Conservation (phyloP, 495 filamentous ascomycete species). For the Aspergillus leporis region DNA sequence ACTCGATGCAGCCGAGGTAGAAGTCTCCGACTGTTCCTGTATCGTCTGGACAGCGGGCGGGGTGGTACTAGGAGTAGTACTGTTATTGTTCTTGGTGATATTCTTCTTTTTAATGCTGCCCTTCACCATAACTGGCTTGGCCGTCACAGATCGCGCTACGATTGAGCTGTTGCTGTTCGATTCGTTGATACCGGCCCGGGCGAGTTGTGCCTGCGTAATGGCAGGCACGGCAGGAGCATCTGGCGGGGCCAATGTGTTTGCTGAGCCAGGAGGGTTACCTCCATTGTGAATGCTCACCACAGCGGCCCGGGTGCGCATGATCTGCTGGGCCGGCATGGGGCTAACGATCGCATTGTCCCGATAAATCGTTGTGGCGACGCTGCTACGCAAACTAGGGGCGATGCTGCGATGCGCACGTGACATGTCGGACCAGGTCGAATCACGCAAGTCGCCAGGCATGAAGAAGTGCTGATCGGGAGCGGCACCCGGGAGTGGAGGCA, state of each 20-base stretch:
- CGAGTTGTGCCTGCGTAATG: slow-evolving; percentile 50
- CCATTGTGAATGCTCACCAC: slow-evolving; percentile 81
- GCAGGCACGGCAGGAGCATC: slow-evolving; percentile 53
- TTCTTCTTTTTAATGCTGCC: slow-evolving; percentile 38
- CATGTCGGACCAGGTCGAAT: slow-evolving; percentile 75
- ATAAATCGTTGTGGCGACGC: slow-evolving; percentile 90
- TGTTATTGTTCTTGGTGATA: slow-evolving; percentile 31
- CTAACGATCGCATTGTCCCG: slow-evolving; percentile 82
- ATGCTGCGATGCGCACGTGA: slow-evolving; percentile 66
- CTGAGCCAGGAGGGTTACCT: slow-evolving; percentile 35
- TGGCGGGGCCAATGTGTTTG: slow-evolving; percentile 35
- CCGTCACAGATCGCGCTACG: slow-evolving; percentile 43
- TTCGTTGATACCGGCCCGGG: slow-evolving; percentile 41
- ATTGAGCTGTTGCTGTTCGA: slow-evolving; percentile 43
- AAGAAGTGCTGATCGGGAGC: slow-evolving; percentile 87
- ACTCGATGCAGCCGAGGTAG: slow-evolving; percentile 19
- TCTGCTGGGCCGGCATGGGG: slow-evolving; percentile 79
- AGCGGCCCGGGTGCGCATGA: slow-evolving; percentile 79
- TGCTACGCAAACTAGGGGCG: slow-evolving; percentile 64
- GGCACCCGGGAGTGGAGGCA: slow-evolving; percentile 84
- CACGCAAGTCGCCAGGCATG: slow-evolving; percentile 86
- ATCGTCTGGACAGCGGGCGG: slow-evolving; percentile 23
- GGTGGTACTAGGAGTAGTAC: slow-evolving; percentile 9
- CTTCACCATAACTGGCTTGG: slow-evolving; percentile 49
- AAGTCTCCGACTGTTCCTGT: slow-evolving; percentile 27